A percentile compares a stretch with the other conserved stretches of the same genome.
Evolutionary conservation across 176 grass and related monocot genomes (phyloP).

Genomic region (Raddia distichophylla): DNA sequence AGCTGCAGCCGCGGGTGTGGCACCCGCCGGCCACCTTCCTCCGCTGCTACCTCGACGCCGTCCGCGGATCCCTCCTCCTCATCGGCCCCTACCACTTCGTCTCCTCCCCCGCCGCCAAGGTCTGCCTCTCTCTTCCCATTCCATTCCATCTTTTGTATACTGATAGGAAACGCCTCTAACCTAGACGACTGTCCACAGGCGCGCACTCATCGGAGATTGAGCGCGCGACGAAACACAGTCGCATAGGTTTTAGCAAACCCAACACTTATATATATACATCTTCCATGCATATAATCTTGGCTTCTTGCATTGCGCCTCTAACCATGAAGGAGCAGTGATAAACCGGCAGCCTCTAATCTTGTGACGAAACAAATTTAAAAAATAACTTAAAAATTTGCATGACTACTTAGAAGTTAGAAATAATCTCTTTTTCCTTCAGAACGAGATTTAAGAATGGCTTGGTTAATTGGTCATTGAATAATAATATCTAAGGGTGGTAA

Average conservation of each 20-base stretch:
- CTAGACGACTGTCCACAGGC: too few relatives aligned
- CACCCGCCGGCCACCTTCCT: conserved; percentile 41
- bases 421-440: not conserved
- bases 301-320: not conserved
- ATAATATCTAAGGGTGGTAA: too few relatives aligned
- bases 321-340: not conserved
- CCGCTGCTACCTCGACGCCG: conserved; percentile 54
- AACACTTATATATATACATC: not conserved
- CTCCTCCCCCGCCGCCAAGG: conserved; percentile 58
- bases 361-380: not conserved
- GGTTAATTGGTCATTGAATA: not conserved
- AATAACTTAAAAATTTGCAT: not conserved
- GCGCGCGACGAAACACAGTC: too few relatives aligned
- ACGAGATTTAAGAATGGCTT: not conserved
- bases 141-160: too few relatives aligned
- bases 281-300: not conserved
- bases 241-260: too few relatives aligned
- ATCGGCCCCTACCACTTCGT: conserved; percentile 45
- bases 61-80: conserved; percentile 38
- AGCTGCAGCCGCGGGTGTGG: conserved; percentile 54
- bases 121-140: too few relatives aligned
- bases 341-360: not conserved
- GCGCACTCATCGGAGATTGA: too few relatives aligned
- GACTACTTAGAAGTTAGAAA: not conserved
- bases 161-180: too few relatives aligned